phyloP scores from a whole-genome alignment of 768 basidiomycete species.

The Psilocybe subaeruginosa region DNA sequence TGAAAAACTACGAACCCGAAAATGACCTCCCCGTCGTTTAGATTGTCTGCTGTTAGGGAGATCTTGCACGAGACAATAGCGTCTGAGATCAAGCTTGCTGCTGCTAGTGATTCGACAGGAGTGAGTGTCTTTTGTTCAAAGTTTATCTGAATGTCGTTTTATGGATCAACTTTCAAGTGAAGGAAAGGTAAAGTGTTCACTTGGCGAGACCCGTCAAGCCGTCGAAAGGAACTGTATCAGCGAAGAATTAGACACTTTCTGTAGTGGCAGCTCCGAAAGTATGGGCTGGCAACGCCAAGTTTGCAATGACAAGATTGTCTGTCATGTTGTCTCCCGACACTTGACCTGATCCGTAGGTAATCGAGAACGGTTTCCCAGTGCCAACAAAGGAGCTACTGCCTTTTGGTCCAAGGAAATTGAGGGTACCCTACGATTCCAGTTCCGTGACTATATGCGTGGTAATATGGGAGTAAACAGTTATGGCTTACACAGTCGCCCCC shows the following conservation, averaged over 20 bases:
- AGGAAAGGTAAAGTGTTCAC: slow-evolving; percentile 36
- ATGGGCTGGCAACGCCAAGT: slow-evolving; percentile 58
- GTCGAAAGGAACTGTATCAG: slow-evolving; percentile 54
- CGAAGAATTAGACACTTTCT: slow-evolving; percentile 67
- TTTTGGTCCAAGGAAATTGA: slow-evolving; percentile 64
- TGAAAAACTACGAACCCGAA: slow-evolving; percentile 45
- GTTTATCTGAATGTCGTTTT: slow-evolving; percentile 40
- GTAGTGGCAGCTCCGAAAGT: slow-evolving; percentile 66
- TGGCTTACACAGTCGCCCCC: slow-evolving; percentile 45
- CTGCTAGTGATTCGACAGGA: slow-evolving; percentile 71
- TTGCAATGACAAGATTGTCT: slow-evolving; percentile 68
- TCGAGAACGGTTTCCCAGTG: slow-evolving; percentile 50
- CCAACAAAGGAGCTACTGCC: slow-evolving; percentile 67
- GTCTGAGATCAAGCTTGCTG: slow-evolving; percentile 54
- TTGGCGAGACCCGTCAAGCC: slow-evolving; percentile 78
- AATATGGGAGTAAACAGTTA: background rate
- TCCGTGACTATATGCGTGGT: background rate
- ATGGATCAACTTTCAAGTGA: background rate
- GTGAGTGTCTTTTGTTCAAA: slow-evolving; percentile 68
- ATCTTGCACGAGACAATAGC: slow-evolving; percentile 84
- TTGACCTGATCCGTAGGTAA: slow-evolving; percentile 71
- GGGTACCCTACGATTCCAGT: slow-evolving; percentile 45
- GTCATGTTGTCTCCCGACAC: slow-evolving; percentile 66
- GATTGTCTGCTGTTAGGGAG: slow-evolving; percentile 67
- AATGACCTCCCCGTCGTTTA: slow-evolving; percentile 80